Evolutionary conservation across 768 basidiomycete genomes (phyloP).

Genomic region (Tricholoma hemisulphureum): DNA sequence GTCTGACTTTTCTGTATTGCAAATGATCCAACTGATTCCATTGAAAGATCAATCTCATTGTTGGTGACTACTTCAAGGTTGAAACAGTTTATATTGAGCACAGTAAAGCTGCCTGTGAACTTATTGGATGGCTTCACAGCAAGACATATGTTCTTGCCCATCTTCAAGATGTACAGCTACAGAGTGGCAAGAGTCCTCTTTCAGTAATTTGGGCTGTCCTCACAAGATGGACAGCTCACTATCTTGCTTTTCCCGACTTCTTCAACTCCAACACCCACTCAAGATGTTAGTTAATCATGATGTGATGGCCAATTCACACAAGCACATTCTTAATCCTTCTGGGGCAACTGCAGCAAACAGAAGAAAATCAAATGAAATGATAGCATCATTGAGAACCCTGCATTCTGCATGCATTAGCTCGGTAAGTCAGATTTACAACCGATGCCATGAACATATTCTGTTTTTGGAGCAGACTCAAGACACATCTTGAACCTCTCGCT

Average conservation of each 20-base stretch:
- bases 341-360: constrained; percentile 23
- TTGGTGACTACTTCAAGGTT: constrained; percentile 36
- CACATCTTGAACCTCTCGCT: constrained; percentile 21
- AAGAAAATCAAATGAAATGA: constrained; percentile 26
- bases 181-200: background rate
- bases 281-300: constrained; percentile 19
- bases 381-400: constrained; percentile 25
- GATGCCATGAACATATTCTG: no score
- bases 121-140: constrained; percentile 14
- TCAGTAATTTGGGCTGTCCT: constrained; percentile 31
- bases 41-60: constrained; percentile 33
- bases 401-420: constrained; percentile 29
- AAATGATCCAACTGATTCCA: constrained; percentile 14
- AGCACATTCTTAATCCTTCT: constrained; percentile 15
- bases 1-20: constrained; percentile 4
- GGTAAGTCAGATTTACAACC: constrained; percentile 11
- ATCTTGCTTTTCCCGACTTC: constrained; percentile 30
- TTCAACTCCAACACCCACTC: constrained; percentile 23
- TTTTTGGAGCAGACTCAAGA: constrained; percentile 20
- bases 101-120: no score
- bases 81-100: constrained; percentile 11
- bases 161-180: constrained; percentile 12
- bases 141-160: constrained; percentile 32
- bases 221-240: constrained; percentile 37
- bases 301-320: constrained; percentile 2